Evolutionary conservation across 768 basidiomycete species (phyloP).

Genomic region (Coprinellus micaceus): DNA sequence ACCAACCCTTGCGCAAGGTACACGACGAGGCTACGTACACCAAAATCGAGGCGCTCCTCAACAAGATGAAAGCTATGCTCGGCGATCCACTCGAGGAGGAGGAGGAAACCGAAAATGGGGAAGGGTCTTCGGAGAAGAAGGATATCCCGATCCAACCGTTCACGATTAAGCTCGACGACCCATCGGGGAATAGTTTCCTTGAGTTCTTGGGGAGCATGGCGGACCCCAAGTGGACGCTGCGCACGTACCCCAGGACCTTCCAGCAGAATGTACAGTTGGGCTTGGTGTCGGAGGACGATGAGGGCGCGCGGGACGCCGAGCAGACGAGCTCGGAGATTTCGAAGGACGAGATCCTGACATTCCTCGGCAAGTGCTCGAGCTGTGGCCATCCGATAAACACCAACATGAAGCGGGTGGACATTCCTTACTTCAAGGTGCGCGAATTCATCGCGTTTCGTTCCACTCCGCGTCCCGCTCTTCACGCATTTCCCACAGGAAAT

Average conservation of each 20-base stretch:
- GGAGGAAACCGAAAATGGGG: slow-evolving; percentile 33
- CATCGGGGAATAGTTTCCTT: slow-evolving; percentile 94
- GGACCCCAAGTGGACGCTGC: slow-evolving; percentile 91
- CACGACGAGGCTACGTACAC: slow-evolving; percentile 68
- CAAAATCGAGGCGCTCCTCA: slow-evolving; percentile 76
- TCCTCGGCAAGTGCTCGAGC: slow-evolving; percentile 84
- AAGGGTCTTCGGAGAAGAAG: slow-evolving; percentile 26
- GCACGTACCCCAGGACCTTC: slow-evolving; percentile 72
- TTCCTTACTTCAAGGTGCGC: slow-evolving; percentile 93
- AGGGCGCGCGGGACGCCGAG: slow-evolving; percentile 10
- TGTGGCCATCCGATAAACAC: slow-evolving; percentile 84
- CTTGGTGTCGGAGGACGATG: slow-evolving; percentile 52
- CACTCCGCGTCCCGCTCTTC: neutral
- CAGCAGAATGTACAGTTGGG: slow-evolving; percentile 83
- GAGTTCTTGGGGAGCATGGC: slow-evolving; percentile 83
- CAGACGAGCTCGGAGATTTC: slow-evolving; percentile 15
- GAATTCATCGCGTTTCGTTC: neutral
- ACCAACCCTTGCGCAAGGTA: slow-evolving; percentile 80
- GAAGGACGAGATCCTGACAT: slow-evolving; percentile 84
- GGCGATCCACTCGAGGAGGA: slow-evolving; percentile 57
- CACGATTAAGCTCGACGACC: slow-evolving; percentile 86
- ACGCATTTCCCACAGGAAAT: slow-evolving; percentile 59
- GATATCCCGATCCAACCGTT: slow-evolving; percentile 65
- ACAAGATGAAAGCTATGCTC: slow-evolving; percentile 59
- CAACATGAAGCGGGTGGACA: slow-evolving; percentile 91